Evolutionary conservation across 208 protist genomes (phyloP), one percentile per base, ranked within the genome.

Genomic region (Trichomonas tenax): DNA sequence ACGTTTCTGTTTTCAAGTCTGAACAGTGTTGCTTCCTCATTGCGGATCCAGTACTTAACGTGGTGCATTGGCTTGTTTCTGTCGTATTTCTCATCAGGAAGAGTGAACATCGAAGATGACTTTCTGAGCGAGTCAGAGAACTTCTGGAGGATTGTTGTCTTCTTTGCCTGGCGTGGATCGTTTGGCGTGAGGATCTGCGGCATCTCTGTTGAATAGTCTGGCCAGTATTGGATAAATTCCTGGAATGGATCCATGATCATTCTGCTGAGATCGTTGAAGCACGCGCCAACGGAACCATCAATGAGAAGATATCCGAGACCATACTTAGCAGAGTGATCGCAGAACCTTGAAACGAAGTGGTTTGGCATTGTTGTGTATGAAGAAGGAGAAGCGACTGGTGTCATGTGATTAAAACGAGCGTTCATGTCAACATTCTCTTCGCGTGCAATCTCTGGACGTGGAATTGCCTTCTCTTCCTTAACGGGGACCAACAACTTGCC

Each of bases 231-330:
- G 17, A 93, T 51, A 15, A 93, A 93, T 38, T 48, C n/a, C 38
- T 93, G 14, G 81, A 97, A 96, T n/a, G 97, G 96, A 96, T 98
- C 97, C 97, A 98, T 98, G 44, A 99, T 97, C 72, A 99, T 99
- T 97, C 99, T 99, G 14, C 98, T 99, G 34, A 97, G 97, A 97
- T 99, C 99, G 97, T 99, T 99, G 97, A 99, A 99, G 97, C 98
- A 98, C n/a, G 98, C 99, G 31, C 99, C 99, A 95, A 98, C 98
- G 49, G 98, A 97, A 23, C 98, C 98, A 97, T 98, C 98, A 97
- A 96, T 98, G 34, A 99, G 97, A 51, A 98, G 82, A 97, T 99
- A 99, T 51, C 98, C 98, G 34, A 99, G 96, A 45, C 99, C 99
- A 97, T 99, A 99, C 97, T 99, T 99, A 93, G 97, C 97, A 23